phyloP scores from a whole-genome alignment of 2,329 filamentous ascomycete species.

The Aureobasidium sp. region DNA sequence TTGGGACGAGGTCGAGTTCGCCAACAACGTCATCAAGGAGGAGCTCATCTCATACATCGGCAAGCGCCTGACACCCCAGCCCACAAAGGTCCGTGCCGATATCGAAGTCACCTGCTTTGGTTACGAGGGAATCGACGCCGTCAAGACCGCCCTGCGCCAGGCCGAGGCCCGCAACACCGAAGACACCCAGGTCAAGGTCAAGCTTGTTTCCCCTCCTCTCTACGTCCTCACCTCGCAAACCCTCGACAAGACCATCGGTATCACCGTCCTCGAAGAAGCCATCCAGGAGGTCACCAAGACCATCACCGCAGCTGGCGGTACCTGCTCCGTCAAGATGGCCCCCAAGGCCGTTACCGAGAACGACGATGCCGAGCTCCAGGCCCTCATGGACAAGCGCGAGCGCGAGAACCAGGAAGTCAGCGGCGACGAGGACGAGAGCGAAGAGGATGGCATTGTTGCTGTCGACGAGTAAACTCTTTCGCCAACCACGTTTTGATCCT shows the following conservation, averaged over 20 bases:
- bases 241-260: conserved; percentile 82
- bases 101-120: conserved; percentile 86
- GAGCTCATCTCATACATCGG: conserved; percentile 92
- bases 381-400: conserved; percentile 98
- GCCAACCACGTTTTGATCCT: neutral
- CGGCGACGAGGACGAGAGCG: conserved; percentile 91
- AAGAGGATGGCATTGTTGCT: conserved; percentile 74
- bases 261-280: conserved; percentile 74
- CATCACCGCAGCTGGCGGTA: conserved; percentile 70
- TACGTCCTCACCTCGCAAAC: conserved; percentile 96
- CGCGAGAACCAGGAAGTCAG: conserved; percentile 96
- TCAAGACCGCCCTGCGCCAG: conserved; percentile 83
- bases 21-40: conserved; percentile 72
- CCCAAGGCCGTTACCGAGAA: conserved; percentile 98
- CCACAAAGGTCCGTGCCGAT: conserved; percentile 97
- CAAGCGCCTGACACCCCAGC: conserved; percentile 93
- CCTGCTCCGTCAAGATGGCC: conserved; percentile 90
- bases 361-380: conserved; percentile 93
- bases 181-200: conserved; percentile 94
- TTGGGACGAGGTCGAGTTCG: conserved; percentile 88
- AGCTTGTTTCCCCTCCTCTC: conserved; percentile 92
- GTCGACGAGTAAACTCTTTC: conserved; percentile 21
- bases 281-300: conserved; percentile 77
- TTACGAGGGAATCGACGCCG: conserved; percentile 96
- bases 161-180: conserved; percentile 88